A percentile compares a stretch with the other conserved stretches of the same genome.
Conservation (phyloP, 1,284 basidiomycete species). For the Trichosporon coremiiforme region DNA sequence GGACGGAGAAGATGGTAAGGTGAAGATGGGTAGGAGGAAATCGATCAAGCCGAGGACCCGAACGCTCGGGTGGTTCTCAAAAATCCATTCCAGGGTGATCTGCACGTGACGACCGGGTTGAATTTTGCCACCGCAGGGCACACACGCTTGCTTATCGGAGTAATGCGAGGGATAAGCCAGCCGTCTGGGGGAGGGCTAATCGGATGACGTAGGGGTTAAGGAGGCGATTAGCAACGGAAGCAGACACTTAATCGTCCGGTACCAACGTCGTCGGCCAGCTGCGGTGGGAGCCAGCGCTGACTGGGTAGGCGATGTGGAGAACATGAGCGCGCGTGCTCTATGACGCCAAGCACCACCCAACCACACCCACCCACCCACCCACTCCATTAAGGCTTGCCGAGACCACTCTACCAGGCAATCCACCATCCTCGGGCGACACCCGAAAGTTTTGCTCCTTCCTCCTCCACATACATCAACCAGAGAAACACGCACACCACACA, state of each 20-base stretch:
- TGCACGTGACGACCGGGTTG: slow-evolving; percentile 10
- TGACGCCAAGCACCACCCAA: slow-evolving; percentile 6
- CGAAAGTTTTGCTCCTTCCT: too few species aligned
- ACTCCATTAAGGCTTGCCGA: too few species aligned
- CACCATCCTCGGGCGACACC: neutral
- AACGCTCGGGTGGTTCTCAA: slow-evolving; percentile 11
- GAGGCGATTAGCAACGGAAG: slow-evolving; percentile 2
- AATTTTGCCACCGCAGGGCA: slow-evolving; percentile 10
- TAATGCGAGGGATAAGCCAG: slow-evolving; percentile 13
- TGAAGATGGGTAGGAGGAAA: slow-evolving; percentile 1
- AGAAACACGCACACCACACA: neutral
- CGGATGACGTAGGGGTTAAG: slow-evolving; percentile 11
- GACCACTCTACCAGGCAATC: neutral
- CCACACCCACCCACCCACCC: neutral
- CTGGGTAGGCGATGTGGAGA: neutral
- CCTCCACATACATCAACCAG: too few species aligned
- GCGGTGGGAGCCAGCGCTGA: neutral
- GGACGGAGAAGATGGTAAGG: neutral
- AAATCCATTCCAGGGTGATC: neutral
- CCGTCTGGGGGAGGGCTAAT: neutral
- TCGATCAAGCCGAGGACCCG: neutral
- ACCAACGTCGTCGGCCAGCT: neutral
- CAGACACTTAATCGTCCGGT: neutral
- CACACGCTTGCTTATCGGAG: slow-evolving; percentile 5
- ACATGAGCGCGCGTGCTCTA: slow-evolving; percentile 13